Conservation (phyloP, 192 early-diverging fungal genomes). For the Rhizophagus prolifer region DNA sequence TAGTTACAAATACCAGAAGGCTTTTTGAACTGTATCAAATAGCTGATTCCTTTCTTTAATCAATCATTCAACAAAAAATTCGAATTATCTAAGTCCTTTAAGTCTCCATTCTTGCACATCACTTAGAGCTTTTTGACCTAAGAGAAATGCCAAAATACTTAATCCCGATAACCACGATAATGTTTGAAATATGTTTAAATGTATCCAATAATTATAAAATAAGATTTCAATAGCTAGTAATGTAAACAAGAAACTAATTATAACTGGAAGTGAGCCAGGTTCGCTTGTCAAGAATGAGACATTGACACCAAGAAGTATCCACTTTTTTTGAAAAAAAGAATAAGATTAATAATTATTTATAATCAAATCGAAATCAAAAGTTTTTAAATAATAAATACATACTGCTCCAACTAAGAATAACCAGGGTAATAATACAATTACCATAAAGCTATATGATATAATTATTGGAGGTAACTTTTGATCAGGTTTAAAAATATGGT, state of each 20-base stretch:
- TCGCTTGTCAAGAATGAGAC: conserved; percentile 28
- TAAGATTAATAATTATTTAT: neutral
- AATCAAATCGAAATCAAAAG: neutral
- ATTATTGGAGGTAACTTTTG: conserved; percentile 40
- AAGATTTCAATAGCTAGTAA: conserved; percentile 40
- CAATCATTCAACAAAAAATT: neutral
- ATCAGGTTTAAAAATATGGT: conserved; percentile 40
- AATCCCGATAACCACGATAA: conserved; percentile 34
- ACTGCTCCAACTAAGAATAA: conserved; percentile 40
- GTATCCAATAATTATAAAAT: conserved; percentile 47
- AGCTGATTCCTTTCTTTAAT: neutral
- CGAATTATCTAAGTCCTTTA: conserved; percentile 15
- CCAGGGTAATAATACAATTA: conserved; percentile 42
- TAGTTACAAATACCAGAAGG: too few species aligned
- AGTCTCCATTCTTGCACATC: conserved; percentile 34
- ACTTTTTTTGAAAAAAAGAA: conserved; percentile 29
- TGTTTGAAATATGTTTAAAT: conserved; percentile 46
- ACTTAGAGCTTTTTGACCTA: conserved; percentile 43
- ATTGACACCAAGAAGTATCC: conserved; percentile 37
- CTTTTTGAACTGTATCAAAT: neutral
- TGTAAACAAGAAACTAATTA: conserved; percentile 35
- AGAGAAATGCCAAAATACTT: conserved; percentile 37
- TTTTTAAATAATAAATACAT: conserved; percentile 27
- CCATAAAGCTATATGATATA: conserved; percentile 34
- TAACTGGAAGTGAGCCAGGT: conserved; percentile 7